A percentile compares a stretch with the other conserved stretches of the same genome.
Conservation (phyloP, 1,284 basidiomycete species). For the Phenoliferia sp. region DNA sequence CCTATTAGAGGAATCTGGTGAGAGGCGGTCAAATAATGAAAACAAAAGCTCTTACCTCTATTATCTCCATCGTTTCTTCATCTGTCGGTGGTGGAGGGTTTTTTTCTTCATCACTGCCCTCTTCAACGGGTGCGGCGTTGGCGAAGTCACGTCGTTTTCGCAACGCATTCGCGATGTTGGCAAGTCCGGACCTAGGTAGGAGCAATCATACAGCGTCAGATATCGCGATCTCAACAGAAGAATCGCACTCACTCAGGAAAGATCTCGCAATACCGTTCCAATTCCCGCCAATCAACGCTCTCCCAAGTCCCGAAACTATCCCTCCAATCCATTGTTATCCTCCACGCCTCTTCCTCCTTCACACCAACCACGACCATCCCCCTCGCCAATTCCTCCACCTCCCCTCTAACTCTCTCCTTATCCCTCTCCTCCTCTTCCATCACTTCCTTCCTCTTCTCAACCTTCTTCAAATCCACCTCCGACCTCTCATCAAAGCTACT, state of each 20-base stretch:
- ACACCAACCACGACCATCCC: conserved; percentile 69
- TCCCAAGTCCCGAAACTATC: conserved; percentile 58
- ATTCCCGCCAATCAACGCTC: conserved; percentile 58
- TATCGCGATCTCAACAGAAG: too few relatives aligned
- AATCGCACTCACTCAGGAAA: conserved; percentile 55
- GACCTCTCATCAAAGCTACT: conserved; percentile 46
- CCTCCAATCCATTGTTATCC: conserved; percentile 66
- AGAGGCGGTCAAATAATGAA: conserved; percentile 50
- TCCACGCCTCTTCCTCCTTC: conserved; percentile 76
- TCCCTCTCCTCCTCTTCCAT: conserved; percentile 40
- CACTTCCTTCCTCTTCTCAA: conserved; percentile 40
- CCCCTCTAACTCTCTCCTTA: conserved; percentile 55
- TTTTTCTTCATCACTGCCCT: conserved; percentile 2
- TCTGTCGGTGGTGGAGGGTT: conserved; percentile 34
- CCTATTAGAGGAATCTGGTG: conserved; percentile 46
- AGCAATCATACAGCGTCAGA: neutral
- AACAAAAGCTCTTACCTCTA: conserved; percentile 28
- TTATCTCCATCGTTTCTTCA: conserved; percentile 46
- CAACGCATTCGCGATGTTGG: conserved; percentile 6
- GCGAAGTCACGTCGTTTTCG: neutral
- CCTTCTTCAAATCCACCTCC: conserved; percentile 34
- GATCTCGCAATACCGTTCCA: conserved; percentile 62
- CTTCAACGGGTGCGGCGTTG: neutral
- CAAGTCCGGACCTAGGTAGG: conserved; percentile 20
- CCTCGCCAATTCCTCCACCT: conserved; percentile 63